Evolutionary conservation across 768 basidiomycete genomes (phyloP), one percentile per base, ranked within the genome.

Genomic region (Russula vinacea): DNA sequence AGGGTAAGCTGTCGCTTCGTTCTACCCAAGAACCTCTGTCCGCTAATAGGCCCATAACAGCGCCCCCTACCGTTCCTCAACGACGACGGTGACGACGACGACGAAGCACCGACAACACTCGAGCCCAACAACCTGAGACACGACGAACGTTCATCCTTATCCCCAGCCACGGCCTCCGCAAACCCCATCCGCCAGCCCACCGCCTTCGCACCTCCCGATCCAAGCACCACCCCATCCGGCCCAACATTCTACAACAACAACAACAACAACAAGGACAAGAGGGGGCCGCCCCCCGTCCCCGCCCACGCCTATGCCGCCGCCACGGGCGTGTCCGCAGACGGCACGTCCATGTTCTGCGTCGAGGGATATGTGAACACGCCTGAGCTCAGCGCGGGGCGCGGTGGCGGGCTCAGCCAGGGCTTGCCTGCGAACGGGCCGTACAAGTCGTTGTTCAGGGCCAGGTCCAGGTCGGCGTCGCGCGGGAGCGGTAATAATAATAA

Each of bases 321-420:
- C 52, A 35, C 58, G 13, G 4, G 45, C 44, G 40, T 59, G 37
- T 59, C 62, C 45, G 33, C 29, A 6, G 58, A 65, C 10, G 62
- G 66, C 22, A 67, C 62, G 37, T 64, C 66, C 22, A 40, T 65
- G 53, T 67, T 67, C 62, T n/a, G 54, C 33, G 58, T 67, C 24
- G 57, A 67, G 24, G 62, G 62, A 45, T 67, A 67, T 49, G 66
- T 64, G 47, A 65, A 67, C 40, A 56, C 62, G 13, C 66, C 66
- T 2, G 62, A 65, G 26, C 62, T 67, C 53, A 59, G 66, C 54
- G 66, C 62, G 0, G 62, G 47, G 16, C 58, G 54, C 37, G 42
- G 56, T 35, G 66, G 64, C 8, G 64, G 64, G 2, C 64, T 65
- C 49, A 61, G 39, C 5, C 66, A 65, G 45, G 66, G 62, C 17